Evolutionary conservation across 1,139 yeast genomes (phyloP).

Genomic region (Debaryomyces fabryi): DNA sequence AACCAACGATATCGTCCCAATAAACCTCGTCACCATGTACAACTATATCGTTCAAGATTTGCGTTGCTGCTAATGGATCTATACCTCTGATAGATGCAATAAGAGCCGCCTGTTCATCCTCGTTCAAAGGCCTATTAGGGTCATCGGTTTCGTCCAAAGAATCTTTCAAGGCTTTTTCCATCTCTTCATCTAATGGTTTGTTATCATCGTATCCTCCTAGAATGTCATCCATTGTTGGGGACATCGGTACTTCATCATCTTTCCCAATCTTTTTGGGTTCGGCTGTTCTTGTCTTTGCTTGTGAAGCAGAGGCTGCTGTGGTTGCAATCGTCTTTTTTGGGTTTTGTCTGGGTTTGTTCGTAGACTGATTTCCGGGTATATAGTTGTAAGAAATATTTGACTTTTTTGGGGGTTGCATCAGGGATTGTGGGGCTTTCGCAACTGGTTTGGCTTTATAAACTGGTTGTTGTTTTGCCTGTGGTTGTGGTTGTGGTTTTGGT

Average conservation of each 20-base stretch:
- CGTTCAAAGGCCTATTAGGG: slow-evolving; percentile 45
- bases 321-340: slow-evolving; percentile 10
- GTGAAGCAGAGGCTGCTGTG: slow-evolving; percentile 5
- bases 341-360: slow-evolving; percentile 9
- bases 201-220: slow-evolving; percentile 24
- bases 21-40: slow-evolving; percentile 94
- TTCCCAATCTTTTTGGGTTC: slow-evolving; percentile 1
- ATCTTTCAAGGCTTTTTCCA: slow-evolving; percentile 12
- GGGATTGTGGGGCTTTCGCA: slow-evolving; percentile 7
- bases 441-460: not conserved
- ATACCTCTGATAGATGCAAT: slow-evolving; percentile 43
- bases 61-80: slow-evolving; percentile 49
- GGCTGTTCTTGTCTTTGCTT: not conserved
- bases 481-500: slow-evolving; percentile 10
- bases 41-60: slow-evolving; percentile 87
- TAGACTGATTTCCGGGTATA: slow-evolving; percentile 15
- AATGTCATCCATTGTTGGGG: slow-evolving; percentile 34
- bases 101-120: slow-evolving; percentile 63
- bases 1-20: slow-evolving; percentile 97
- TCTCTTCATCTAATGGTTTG: slow-evolving; percentile 14
- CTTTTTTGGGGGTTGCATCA: slow-evolving; percentile 8
- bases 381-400: slow-evolving; percentile 36
- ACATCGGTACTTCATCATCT: slow-evolving; percentile 11
- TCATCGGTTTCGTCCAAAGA: slow-evolving; percentile 15
- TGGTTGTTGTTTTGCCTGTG: slow-evolving; percentile 6